Percentiles rank a stretch among this genome's conserved stretches.
phyloP scores from a whole-genome alignment of 768 basidiomycete species.

The Agrocybe pediades region DNA sequence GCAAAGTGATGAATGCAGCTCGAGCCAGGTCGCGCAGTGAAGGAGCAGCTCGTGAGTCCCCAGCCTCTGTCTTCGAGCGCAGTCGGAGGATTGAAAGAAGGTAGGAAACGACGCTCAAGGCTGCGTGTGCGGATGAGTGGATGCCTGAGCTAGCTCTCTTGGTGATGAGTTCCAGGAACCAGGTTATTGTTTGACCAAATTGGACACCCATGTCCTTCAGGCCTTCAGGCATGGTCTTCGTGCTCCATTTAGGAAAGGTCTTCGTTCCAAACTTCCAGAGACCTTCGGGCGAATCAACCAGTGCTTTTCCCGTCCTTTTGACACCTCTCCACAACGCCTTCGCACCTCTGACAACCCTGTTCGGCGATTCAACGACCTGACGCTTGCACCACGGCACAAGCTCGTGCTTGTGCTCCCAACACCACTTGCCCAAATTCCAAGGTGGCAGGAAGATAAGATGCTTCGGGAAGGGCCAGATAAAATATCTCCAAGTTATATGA shows the following conservation, averaged over 20 bases:
- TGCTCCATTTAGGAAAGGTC: too few relatives aligned
- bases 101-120: constrained; percentile 1
- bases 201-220: too few relatives aligned
- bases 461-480: constrained; percentile 4
- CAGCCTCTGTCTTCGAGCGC: constrained; percentile 2
- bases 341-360: not conserved
- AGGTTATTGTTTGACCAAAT: too few relatives aligned
- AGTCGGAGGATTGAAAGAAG: constrained; percentile 3
- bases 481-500: too few relatives aligned
- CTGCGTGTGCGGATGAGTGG: too few relatives aligned
- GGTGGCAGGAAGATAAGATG: not conserved
- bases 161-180: too few relatives aligned
- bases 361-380: constrained; percentile 2
- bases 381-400: constrained; percentile 1
- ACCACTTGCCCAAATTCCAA: not conserved
- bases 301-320: too few relatives aligned
- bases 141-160: too few relatives aligned
- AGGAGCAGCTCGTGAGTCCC: constrained; percentile 1
- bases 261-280: not conserved
- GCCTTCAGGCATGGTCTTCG: not conserved
- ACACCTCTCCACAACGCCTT: not conserved
- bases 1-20: constrained; percentile 3
- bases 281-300: too few relatives aligned
- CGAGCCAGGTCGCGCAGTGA: constrained; percentile 1
- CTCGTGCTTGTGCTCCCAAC: constrained; percentile 1